Conservation (phyloP, 169 alveolate genomes). For the Theileria parva region DNA sequence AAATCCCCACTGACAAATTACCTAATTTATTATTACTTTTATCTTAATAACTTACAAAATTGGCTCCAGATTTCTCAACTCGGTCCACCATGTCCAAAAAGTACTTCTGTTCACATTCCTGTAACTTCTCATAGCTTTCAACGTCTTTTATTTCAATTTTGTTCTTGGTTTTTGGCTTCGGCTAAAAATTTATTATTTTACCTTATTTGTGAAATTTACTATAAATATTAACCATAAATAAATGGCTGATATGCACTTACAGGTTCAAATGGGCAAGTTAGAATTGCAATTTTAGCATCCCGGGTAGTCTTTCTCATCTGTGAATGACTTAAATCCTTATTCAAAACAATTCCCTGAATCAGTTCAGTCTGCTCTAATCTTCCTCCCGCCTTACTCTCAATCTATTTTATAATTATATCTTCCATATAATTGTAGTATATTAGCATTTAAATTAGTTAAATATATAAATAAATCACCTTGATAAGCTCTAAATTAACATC, state of each 20-base stretch:
- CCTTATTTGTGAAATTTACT: background rate
- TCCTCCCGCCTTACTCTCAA: conserved; percentile 97
- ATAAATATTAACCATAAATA: no score
- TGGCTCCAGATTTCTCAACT: conserved; percentile 95
- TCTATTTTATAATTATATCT: conserved; percentile 38
- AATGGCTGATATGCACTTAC: conserved; percentile 13
- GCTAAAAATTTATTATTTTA: conserved; percentile 56
- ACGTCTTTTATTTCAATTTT: conserved; percentile 95
- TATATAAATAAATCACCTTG: conserved; percentile 74
- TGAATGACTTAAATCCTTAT: conserved; percentile 98
- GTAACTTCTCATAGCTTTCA: conserved; percentile 94
- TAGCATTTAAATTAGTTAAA: no score
- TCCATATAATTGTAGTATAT: background rate
- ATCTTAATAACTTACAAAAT: conserved; percentile 74
- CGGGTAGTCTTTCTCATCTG: conserved; percentile 92
- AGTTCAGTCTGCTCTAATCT: conserved; percentile 93
- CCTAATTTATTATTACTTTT: conserved; percentile 48
- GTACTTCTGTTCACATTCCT: conserved; percentile 86
- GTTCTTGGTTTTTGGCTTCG: conserved; percentile 99
- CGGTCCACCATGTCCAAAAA: conserved; percentile 93
- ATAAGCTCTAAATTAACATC: conserved; percentile 98
- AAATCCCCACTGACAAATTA: conserved; percentile 99
- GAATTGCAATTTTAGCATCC: conserved; percentile 96
- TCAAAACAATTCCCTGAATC: conserved; percentile 94
- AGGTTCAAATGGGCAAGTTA: conserved; percentile 99